Conservation (phyloP, 257 asterid genomes). For the Petrea volubilis region DNA sequence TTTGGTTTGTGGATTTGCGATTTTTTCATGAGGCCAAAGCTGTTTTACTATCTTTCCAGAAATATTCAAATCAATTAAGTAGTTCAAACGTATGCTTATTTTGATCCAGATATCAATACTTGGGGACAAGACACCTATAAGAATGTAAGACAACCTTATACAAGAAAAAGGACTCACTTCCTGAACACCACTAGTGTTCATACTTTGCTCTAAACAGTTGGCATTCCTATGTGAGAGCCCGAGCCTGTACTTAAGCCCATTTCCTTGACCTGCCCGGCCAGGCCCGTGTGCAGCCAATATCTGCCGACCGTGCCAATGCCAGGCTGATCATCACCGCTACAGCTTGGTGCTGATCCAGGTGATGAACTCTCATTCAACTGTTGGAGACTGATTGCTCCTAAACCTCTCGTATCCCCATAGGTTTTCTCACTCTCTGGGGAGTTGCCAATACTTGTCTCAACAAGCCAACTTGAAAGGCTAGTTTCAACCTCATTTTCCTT, state of each 20-base stretch:
- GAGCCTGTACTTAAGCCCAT: not conserved
- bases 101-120: too few species aligned
- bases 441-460: conserved; percentile 28
- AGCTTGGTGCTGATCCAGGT: conserved; percentile 20
- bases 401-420: conserved; percentile 34
- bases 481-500: conserved; percentile 45
- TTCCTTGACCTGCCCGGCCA: not conserved
- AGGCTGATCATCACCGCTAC: conserved; percentile 31
- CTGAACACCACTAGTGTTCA: not conserved
- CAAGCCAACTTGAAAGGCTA: conserved; percentile 79
- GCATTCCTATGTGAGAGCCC: conserved; percentile 3
- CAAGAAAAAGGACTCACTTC: not conserved
- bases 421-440: conserved; percentile 45
- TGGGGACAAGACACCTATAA: too few species aligned
- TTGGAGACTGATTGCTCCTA: conserved; percentile 30
- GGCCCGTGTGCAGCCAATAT: conserved; percentile 44
- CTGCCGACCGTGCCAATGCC: conserved; percentile 51
- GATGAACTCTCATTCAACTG: conserved; percentile 28
- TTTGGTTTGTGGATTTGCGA: too few species aligned
- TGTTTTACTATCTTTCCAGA: too few species aligned
- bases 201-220: not conserved
- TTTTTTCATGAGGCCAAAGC: too few species aligned
- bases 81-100: too few species aligned
- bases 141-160: not conserved
- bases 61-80: too few species aligned